Evolutionary conservation across 106 monocot species (phyloP), one percentile per base, ranked within the genome.

Genomic region (Xerophyta viscosa): DNA sequence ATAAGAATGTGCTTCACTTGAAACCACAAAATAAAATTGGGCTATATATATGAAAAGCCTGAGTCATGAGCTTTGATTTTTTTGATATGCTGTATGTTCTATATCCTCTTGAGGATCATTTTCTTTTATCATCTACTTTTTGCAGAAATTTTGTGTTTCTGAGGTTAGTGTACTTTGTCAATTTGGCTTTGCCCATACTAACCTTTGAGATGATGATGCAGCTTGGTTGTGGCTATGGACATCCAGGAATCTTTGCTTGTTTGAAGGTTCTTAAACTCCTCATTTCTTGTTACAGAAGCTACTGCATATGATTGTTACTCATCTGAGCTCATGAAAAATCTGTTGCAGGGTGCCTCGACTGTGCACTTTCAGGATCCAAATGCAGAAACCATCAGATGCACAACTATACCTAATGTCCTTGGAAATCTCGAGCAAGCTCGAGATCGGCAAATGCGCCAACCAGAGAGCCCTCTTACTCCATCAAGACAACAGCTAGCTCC

Each of bases 321-420:
- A n/a, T n/a, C n/a, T n/a, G n/a, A n/a, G n/a, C n/a, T n/a, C n/a
- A n/a, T n/a, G n/a, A n/a, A 7, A 21, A 54, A 20, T 19, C 29
- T 22, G 21, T 8, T 21, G 14, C 77, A 88, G 93, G 93, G 84
- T 64, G 88, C 93, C 55, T 73, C 81, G 1, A 80, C 80, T 31
- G 76, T 94, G 26, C 93, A 94, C 72, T 94, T 94, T 55, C 93
- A 94, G 56, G 93, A 94, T 65, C 42, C 57, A 44, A 94, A 67
- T 75, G 88, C 93, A 24, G 93, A 94, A 70, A 78, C 78, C 6
- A 46, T 94, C 51, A 71, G 93, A 76, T 81, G 77, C 70, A 71
- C 57, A 41, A 83, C 87, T 41, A 81, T 93, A 54, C 92, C 87
- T 21, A 87, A 87, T 60, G 92, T 93, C 27, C 76, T 85, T 17